Evolutionary conservation across 768 basidiomycete genomes (phyloP).

Genomic region (Boletus sensibilis): DNA sequence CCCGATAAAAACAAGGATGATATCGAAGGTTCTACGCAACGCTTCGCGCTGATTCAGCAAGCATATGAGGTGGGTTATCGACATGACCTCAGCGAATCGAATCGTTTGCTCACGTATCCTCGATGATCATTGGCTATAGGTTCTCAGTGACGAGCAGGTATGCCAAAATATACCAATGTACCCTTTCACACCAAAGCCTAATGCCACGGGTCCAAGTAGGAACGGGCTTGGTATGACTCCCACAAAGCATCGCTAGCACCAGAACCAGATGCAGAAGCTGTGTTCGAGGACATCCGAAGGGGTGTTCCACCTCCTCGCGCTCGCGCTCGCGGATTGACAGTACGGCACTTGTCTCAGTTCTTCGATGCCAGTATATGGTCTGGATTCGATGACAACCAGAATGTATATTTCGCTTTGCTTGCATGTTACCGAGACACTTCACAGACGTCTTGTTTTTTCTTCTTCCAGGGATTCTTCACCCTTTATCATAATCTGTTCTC

Average conservation of each 20-base stretch:
- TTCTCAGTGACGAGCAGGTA: slow-evolving; percentile 94
- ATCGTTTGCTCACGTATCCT: background rate
- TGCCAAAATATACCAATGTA: slow-evolving; percentile 24
- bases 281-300: slow-evolving; percentile 81
- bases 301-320: slow-evolving; percentile 57
- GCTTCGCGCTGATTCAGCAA: slow-evolving; percentile 87
- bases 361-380: slow-evolving; percentile 72
- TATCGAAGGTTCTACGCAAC: slow-evolving; percentile 79
- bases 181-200: slow-evolving; percentile 5
- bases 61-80: slow-evolving; percentile 79
- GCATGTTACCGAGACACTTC: background rate
- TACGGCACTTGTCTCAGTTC: slow-evolving; percentile 80
- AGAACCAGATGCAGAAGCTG: slow-evolving; percentile 78
- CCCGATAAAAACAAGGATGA: slow-evolving; percentile 87
- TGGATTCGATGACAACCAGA: slow-evolving; percentile 59
- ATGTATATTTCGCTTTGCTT: slow-evolving; percentile 42
- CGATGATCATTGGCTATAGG: slow-evolving; percentile 57
- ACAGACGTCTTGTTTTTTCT: background rate
- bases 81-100: background rate
- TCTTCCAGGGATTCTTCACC: slow-evolving; percentile 77
- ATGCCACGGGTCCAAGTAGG: slow-evolving; percentile 54
- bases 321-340: slow-evolving; percentile 73
- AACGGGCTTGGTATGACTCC: slow-evolving; percentile 97
- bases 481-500: slow-evolving; percentile 86
- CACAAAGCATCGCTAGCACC: slow-evolving; percentile 80